Percentiles rank a stretch among this genome's conserved stretches.
These are phyloP conservation scores for Russula virescens DNA, from an alignment of 768 basidiomycete genomes.

Conservation along the genomic window DNA sequence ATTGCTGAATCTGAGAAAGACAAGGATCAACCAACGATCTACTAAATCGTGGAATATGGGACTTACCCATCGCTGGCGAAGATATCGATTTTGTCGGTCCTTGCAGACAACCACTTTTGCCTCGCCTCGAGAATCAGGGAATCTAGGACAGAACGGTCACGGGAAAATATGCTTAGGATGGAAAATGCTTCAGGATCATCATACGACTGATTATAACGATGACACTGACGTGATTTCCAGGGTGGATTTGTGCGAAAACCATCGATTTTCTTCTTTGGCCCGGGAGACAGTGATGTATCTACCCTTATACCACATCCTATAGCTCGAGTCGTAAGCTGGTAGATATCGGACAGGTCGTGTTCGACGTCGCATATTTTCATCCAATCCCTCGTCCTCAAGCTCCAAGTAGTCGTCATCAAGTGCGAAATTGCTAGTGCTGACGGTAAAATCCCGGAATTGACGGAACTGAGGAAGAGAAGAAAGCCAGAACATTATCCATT, in stretches of 20 bases:
- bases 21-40: background rate
- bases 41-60: background rate
- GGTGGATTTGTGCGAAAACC: slow-evolving; percentile 35
- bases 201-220: background rate
- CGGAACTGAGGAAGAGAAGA: slow-evolving; percentile 57
- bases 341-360: slow-evolving; percentile 36
- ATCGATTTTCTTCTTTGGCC: slow-evolving; percentile 32
- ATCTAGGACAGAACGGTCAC: slow-evolving; percentile 23
- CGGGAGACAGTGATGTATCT: slow-evolving; percentile 32
- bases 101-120: slow-evolving; percentile 10
- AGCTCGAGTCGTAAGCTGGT: slow-evolving; percentile 37
- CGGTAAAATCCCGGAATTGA: slow-evolving; percentile 46
- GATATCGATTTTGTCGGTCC: slow-evolving; percentile 30
- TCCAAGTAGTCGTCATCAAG: slow-evolving; percentile 31
- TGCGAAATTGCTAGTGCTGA: slow-evolving; percentile 42
- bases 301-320: slow-evolving; percentile 45
- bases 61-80: slow-evolving; percentile 43
- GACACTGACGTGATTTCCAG: slow-evolving; percentile 40
- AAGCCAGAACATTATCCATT: slow-evolving; percentile 70
- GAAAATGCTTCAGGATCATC: slow-evolving; percentile 2
- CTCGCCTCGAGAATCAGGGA: slow-evolving; percentile 21
- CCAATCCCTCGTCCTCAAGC: slow-evolving; percentile 19
- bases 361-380: slow-evolving; percentile 14
- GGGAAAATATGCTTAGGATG: slow-evolving; percentile 11
- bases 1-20: slow-evolving; percentile 24